These are phyloP conservation scores for Peribolospora baueri DNA, from an alignment of 768 basidiomycete genomes.

Conservation along the genomic window DNA sequence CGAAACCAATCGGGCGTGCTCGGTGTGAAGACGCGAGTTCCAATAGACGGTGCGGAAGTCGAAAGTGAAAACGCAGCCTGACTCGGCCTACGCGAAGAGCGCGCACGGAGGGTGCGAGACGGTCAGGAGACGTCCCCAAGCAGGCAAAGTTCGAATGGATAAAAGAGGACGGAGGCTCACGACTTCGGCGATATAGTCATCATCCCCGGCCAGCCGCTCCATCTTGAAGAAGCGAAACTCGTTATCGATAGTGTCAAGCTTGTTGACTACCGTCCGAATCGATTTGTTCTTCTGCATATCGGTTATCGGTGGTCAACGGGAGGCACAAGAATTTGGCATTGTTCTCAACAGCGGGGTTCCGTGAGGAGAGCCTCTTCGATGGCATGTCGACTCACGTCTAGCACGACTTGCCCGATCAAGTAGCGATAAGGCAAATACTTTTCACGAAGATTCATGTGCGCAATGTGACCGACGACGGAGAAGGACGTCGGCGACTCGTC, in stretches of 20 bases:
- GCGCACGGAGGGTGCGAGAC: not conserved
- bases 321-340: no score
- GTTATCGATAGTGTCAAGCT: slow-evolving; percentile 58
- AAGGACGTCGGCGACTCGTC: slow-evolving; percentile 68
- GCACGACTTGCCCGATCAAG: slow-evolving; percentile 69
- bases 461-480: slow-evolving; percentile 72
- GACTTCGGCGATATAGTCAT: slow-evolving; percentile 62
- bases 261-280: slow-evolving; percentile 80
- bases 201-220: slow-evolving; percentile 83
- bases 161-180: slow-evolving; percentile 26
- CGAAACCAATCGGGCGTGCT: slow-evolving; percentile 64
- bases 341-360: no score
- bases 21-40: slow-evolving; percentile 83
- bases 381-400: slow-evolving; percentile 39
- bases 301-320: not conserved
- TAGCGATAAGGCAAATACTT: slow-evolving; percentile 80
- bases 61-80: slow-evolving; percentile 65
- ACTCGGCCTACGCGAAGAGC: slow-evolving; percentile 37
- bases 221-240: slow-evolving; percentile 84
- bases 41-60: slow-evolving; percentile 92
- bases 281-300: slow-evolving; percentile 51
- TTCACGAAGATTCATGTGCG: slow-evolving; percentile 70
- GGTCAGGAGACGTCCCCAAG: not conserved
- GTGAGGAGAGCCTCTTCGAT: no score
- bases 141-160: not conserved